These are phyloP conservation scores for Andrographis paniculata DNA, from an alignment of 305 asterid species.

Conservation along the genomic window DNA sequence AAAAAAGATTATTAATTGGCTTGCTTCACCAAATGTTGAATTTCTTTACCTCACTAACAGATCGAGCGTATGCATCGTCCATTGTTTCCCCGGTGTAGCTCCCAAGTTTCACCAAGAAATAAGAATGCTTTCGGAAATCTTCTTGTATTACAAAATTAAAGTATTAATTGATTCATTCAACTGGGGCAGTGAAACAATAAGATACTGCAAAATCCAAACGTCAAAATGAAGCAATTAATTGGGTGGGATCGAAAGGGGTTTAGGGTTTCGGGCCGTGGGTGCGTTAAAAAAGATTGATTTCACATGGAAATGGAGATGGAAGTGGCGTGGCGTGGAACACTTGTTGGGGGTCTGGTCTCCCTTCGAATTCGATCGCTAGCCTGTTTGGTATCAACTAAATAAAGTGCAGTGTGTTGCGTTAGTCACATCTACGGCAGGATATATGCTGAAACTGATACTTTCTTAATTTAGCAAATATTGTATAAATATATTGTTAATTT, in stretches of 20 bases:
- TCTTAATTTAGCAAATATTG: too few relatives aligned
- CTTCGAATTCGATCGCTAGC: constrained; percentile 17
- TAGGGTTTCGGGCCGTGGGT: constrained; percentile 25
- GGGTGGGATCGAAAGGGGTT: constrained; percentile 9
- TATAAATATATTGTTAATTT: too few relatives aligned
- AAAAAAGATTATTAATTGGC: too few relatives aligned
- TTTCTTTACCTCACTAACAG: constrained; percentile 50
- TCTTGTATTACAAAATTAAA: too few relatives aligned
- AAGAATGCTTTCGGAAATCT: neutral
- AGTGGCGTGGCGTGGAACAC: constrained; percentile 4
- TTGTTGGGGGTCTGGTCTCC: neutral
- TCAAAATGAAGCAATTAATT: constrained; percentile 15
- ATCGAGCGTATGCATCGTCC: constrained; percentile 92
- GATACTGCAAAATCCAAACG: constrained; percentile 14
- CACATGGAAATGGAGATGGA: constrained; percentile 1
- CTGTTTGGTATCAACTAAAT: too few relatives aligned
- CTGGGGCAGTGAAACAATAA: neutral
- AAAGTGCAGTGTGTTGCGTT: too few relatives aligned
- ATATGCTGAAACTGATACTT: too few relatives aligned
- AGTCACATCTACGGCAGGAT: too few relatives aligned
- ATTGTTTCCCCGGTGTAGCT: constrained; percentile 22
- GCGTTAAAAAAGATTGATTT: constrained; percentile 6
- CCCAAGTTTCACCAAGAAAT: constrained; percentile 6
- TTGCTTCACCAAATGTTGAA: neutral
- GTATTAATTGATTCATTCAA: too few relatives aligned